A percentile compares a stretch with the other conserved stretches of the same genome.
Evolutionary conservation across 2,329 filamentous ascomycete species (phyloP).

Genomic region (Grosmannia serpens): DNA sequence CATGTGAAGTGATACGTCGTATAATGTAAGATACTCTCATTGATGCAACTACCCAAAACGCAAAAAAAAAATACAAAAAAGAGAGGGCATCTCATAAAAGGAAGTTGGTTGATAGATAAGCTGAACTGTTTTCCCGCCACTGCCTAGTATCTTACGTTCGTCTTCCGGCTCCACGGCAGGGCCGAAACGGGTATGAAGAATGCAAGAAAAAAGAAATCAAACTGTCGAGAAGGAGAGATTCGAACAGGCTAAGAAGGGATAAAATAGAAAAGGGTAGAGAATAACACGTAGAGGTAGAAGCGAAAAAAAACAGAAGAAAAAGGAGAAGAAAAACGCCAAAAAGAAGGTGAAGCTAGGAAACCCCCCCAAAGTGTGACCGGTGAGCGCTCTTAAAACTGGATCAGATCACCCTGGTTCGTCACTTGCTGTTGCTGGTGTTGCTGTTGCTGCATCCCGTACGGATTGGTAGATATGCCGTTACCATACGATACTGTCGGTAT

Average conservation of each 20-base stretch:
- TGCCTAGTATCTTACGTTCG: conserved; percentile 1
- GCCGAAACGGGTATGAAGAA: neutral
- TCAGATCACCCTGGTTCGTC: conserved; percentile 35
- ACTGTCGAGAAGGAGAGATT: neutral
- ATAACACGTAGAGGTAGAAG: neutral
- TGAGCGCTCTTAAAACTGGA: conserved; percentile 40
- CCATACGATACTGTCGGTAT: conserved; percentile 50
- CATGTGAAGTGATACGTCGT: neutral
- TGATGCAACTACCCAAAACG: conserved; percentile 1
- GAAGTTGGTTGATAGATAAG: neutral
- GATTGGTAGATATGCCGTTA: conserved; percentile 41
- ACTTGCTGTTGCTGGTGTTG: conserved; percentile 41
- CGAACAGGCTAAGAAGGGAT: neutral
- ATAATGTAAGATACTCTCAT: neutral
- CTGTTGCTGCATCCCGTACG: conserved; percentile 44
- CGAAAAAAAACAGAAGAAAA: too few species aligned
- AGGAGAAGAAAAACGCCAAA: neutral
- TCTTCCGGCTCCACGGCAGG: neutral
- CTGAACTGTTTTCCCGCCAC: conserved; percentile 1
- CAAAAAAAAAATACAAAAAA: neutral
- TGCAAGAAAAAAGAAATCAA: neutral
- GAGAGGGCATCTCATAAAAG: neutral
- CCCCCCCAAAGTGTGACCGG: neutral
- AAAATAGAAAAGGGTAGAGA: neutral
- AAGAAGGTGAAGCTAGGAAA: neutral